These are phyloP conservation scores for Candida xiaguanensis DNA, from an alignment of 805 yeast genomes.

Conservation along the genomic window DNA sequence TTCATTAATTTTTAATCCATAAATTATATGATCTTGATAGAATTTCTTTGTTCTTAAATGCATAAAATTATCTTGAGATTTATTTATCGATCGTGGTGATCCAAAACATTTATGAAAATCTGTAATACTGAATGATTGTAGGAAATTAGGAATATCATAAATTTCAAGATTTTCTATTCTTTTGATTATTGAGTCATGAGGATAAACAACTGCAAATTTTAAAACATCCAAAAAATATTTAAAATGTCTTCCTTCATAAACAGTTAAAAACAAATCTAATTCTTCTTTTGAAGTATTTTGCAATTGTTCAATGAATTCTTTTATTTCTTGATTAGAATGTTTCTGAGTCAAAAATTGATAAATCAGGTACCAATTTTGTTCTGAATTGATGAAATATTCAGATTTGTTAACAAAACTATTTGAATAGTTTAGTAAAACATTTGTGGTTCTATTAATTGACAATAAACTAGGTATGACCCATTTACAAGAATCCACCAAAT, in stretches of 20 bases:
- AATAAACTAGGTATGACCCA: constrained; percentile 24
- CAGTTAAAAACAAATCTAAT: constrained; percentile 21
- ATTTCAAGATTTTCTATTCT: constrained; percentile 10
- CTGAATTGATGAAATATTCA: constrained; percentile 24
- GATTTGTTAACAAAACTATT: constrained; percentile 2
- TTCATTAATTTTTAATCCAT: constrained; percentile 21
- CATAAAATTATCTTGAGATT: constrained; percentile 22
- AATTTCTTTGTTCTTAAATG: constrained; percentile 26
- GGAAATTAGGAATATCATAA: constrained; percentile 11
- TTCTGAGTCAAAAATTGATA: constrained; percentile 7
- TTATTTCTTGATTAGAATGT: not conserved
- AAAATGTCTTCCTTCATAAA: constrained; percentile 30
- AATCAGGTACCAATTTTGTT: constrained; percentile 11
- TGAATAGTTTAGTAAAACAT: constrained; percentile 13
- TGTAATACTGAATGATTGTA: constrained; percentile 17
- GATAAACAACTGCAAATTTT: constrained; percentile 29
- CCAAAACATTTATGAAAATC: constrained; percentile 2
- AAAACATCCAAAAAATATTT: constrained; percentile 22
- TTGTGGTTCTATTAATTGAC: constrained; percentile 14
- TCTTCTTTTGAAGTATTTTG: constrained; percentile 22
- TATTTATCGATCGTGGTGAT: too few species aligned
- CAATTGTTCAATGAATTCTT: constrained; percentile 15
- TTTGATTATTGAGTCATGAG: constrained; percentile 21
- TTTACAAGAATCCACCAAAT: constrained; percentile 19
- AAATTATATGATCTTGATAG: constrained; percentile 28